Evolutionary conservation across 768 basidiomycete species (phyloP), one percentile per base, ranked within the genome.

Genomic region (Clitopilus passeckerianus): DNA sequence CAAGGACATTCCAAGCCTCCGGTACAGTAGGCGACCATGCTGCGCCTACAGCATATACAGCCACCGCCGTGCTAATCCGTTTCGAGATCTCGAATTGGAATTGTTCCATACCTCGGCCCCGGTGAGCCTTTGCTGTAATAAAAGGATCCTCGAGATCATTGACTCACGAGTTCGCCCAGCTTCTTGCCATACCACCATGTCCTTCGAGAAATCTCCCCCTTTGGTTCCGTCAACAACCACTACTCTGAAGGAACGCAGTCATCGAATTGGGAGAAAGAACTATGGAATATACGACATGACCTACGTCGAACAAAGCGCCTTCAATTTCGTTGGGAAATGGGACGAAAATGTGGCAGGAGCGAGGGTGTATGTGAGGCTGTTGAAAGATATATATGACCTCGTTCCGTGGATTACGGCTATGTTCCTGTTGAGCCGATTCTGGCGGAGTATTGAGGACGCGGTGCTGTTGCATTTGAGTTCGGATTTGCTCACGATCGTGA

Each of bases 381-480:
- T 55, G 10, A 34, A 27, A 5, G 73, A 74, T 20, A 57, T 73
- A 24, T 73, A 57, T 57, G 22, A 27, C 6, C 34, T 70, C 16
- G 59, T 66, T 9, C 69, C 64, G 0, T 35, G 50, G 0, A 53
- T 72, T 35, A 62, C 71, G n/a, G 34, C 62, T 18, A n/a, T 68
- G 8, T 69, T 62, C 30, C 2, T 68, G 8, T 24, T 70, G 6
- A 64, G 61, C 10, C 62, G 68, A 16, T 60, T 70, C 2, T 74
- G 70, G 68, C 34, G 33, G 7, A 64, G 70, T 0, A 24, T 70
- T 0, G 67, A 71, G 53, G 56, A 65, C 5, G 68, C 70, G 4
- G 52, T 74, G 1, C 43, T 69, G 53, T 63, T 69, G 62, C 63
- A 71, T 53, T 56, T 73, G 12, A 68, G 68, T 1, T 66, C 66